Evolutionary conservation across 768 basidiomycete genomes (phyloP).

Genomic region (Thelephora aurantiotincta): DNA sequence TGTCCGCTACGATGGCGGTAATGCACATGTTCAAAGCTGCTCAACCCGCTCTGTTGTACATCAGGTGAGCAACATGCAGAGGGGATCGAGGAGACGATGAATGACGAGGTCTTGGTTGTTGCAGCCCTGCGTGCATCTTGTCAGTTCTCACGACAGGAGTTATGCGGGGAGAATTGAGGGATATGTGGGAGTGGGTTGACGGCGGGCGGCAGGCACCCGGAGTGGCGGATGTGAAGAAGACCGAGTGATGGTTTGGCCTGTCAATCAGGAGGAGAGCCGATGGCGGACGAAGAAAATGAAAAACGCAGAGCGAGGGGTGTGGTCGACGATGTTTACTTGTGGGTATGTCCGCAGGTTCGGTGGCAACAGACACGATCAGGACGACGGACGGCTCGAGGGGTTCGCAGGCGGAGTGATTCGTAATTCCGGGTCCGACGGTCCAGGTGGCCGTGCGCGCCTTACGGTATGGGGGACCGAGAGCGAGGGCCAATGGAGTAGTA

Average conservation of each 20-base stretch:
- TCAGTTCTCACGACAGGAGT: constrained; percentile 49
- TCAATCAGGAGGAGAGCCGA: background rate
- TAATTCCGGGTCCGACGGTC: no score
- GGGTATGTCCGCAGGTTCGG: no score
- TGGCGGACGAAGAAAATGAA: no score
- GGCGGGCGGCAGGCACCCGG: constrained; percentile 1
- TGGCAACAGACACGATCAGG: no score
- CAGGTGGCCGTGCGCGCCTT: no score
- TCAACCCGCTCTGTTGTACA: constrained; percentile 87
- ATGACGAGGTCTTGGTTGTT: background rate
- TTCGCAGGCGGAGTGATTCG: no score
- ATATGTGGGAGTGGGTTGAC: constrained; percentile 49
- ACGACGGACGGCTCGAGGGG: no score
- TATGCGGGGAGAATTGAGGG: constrained; percentile 50
- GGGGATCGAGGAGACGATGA: background rate
- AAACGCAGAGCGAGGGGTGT: no score
- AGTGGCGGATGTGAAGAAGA: constrained; percentile 8
- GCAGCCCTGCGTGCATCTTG: constrained; percentile 63
- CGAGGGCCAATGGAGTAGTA: no score
- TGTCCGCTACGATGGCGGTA: constrained; percentile 64
- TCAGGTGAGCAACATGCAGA: constrained; percentile 41
- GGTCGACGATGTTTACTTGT: no score
- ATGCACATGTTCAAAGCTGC: constrained; percentile 70
- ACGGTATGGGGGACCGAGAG: no score
- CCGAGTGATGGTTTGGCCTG: background rate